These are phyloP conservation scores for Xeromyces bisporus DNA, from an alignment of 495 filamentous ascomycete genomes.

Conservation along the genomic window DNA sequence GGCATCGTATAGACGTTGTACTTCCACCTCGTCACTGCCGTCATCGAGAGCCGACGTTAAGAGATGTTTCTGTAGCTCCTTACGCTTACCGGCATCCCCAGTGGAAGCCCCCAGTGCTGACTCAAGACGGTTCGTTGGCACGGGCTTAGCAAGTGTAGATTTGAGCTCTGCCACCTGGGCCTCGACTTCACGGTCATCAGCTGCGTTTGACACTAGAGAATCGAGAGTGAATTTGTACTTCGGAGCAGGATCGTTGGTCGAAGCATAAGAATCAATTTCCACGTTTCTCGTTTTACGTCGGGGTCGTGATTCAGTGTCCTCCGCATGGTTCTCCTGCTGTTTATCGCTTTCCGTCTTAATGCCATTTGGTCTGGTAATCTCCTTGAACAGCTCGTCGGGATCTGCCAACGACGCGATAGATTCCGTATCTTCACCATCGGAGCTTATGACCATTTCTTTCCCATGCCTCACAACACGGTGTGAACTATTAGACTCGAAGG, in stretches of 20 bases:
- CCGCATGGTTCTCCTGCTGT: slow-evolving; percentile 4
- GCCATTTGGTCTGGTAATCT: slow-evolving; percentile 3
- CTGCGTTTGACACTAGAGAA: slow-evolving; percentile 41
- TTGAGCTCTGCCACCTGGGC: slow-evolving; percentile 37
- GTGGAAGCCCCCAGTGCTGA: neutral
- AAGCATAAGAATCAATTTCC: slow-evolving; percentile 1
- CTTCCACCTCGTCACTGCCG: slow-evolving; percentile 35
- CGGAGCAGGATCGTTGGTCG: slow-evolving; percentile 11
- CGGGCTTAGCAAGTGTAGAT: slow-evolving; percentile 22
- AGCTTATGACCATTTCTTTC: slow-evolving; percentile 42
- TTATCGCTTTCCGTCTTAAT: slow-evolving; percentile 1
- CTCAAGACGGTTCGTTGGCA: slow-evolving; percentile 4
- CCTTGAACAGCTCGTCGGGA: slow-evolving; percentile 22
- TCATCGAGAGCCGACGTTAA: slow-evolving; percentile 28
- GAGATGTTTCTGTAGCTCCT: slow-evolving; percentile 25
- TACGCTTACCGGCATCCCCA: slow-evolving; percentile 1
- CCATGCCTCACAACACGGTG: slow-evolving; percentile 33
- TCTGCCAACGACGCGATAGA: slow-evolving; percentile 36
- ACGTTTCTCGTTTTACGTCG: slow-evolving; percentile 1
- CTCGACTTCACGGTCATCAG: slow-evolving; percentile 39
- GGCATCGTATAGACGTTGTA: slow-evolving; percentile 46
- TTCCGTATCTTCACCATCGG: slow-evolving; percentile 51
- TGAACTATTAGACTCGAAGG: slow-evolving; percentile 10
- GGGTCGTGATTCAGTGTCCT: slow-evolving; percentile 4
- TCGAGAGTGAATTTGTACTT: slow-evolving; percentile 55